Conservation (phyloP, 331 rosid species). For the Quercus tomentella region DNA sequence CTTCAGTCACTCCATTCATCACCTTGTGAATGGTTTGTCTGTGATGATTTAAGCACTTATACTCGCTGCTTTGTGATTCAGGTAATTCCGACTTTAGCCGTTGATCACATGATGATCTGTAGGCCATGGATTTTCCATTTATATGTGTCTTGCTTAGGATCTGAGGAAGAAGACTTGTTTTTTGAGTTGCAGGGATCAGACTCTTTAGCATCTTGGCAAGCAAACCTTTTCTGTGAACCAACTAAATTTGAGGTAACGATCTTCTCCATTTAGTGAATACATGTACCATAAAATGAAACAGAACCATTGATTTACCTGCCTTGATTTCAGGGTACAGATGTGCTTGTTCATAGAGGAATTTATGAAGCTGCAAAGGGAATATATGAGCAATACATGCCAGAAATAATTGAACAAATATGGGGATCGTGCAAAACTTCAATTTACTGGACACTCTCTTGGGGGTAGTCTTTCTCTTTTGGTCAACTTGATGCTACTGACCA, state of each 20-base stretch:
- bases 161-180: constrained; percentile 1
- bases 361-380: constrained; percentile 94
- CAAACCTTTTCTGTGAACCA: constrained; percentile 89
- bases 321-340: constrained; percentile 51
- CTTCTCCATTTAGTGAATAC: not conserved
- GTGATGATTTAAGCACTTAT: constrained; percentile 69
- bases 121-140: not conserved
- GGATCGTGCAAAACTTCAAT: constrained; percentile 66
- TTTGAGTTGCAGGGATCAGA: constrained; percentile 73
- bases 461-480: constrained; percentile 87
- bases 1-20: constrained; percentile 85
- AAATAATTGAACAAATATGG: constrained; percentile 60
- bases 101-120: not conserved
- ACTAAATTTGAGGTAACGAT: constrained; percentile 73
- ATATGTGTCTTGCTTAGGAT: too few relatives aligned
- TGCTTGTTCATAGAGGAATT: constrained; percentile 90
- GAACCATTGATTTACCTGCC: not conserved
- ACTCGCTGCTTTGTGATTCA: constrained; percentile 90
- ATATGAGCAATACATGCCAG: constrained; percentile 76
- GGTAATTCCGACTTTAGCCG: constrained; percentile 38
- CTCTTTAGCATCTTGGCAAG: constrained; percentile 85
- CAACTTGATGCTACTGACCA: constrained; percentile 69
- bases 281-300: not conserved
- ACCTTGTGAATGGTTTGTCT: constrained; percentile 96
- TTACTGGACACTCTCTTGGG: constrained; percentile 90